phyloP scores from a whole-genome alignment of 192 early-diverging fungal genomes.

The Backusella tarrabulga region DNA sequence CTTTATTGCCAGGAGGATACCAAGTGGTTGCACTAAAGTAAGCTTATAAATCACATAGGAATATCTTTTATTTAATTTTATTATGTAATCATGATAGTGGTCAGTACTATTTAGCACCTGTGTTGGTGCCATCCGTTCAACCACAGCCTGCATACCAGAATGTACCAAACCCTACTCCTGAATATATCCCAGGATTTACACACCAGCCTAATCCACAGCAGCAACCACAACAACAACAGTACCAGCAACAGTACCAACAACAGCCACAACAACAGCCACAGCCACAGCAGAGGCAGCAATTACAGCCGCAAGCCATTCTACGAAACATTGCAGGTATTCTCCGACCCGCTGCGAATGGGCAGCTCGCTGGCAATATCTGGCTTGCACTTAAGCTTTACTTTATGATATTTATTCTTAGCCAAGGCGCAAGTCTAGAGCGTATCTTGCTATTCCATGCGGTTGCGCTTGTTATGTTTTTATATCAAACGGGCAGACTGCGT shows the following conservation, averaged over 20 bases:
- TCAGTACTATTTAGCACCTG: conserved; percentile 33
- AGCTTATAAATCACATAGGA: not conserved
- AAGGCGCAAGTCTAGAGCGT: conserved; percentile 57
- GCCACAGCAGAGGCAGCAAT: not conserved
- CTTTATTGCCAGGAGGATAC: conserved; percentile 27
- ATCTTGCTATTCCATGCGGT: conserved; percentile 56
- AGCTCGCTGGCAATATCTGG: conserved; percentile 38
- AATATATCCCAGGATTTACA: not conserved
- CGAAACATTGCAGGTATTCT: not conserved
- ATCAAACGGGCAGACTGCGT: conserved; percentile 54
- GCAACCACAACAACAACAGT: not conserved
- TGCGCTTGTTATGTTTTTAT: conserved; percentile 58
- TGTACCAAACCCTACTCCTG: not conserved
- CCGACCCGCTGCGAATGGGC: not conserved
- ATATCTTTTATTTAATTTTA: not conserved
- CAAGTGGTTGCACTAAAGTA: conserved; percentile 30
- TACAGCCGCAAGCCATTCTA: not conserved
- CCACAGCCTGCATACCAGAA: not conserved
- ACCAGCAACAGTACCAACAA: not conserved
- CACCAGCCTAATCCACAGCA: not conserved
- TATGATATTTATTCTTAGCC: conserved; percentile 57
- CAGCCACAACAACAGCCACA: not conserved
- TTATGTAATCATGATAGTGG: conserved; percentile 8
- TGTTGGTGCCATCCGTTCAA: conserved; percentile 18
- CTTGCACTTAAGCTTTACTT: conserved; percentile 60